phyloP scores from a whole-genome alignment of 2,329 filamentous ascomycete species.

The Claviceps quebecensis region DNA sequence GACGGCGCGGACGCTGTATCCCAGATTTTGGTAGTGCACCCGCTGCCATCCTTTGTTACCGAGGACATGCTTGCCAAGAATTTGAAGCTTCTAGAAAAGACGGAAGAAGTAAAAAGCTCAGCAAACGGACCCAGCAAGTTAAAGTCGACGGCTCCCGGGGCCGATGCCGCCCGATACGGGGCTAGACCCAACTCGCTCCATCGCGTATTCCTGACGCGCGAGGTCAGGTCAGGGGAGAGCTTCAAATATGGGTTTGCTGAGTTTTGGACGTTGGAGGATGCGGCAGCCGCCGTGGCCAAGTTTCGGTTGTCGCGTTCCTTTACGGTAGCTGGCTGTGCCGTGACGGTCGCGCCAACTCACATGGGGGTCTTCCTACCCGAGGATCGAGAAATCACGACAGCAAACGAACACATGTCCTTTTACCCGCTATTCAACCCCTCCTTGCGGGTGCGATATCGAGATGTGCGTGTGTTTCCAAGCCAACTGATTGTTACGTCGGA shows the following conservation, averaged over 20 bases:
- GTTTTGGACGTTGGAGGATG: constrained; percentile 64
- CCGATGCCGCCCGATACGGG: constrained; percentile 46
- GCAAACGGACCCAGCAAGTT: constrained; percentile 36
- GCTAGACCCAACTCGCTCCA: constrained; percentile 62
- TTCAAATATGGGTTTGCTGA: constrained; percentile 78
- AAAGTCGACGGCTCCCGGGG: constrained; percentile 44
- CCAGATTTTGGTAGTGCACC: constrained; percentile 63
- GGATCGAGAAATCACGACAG: constrained; percentile 39
- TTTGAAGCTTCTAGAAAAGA: constrained; percentile 58
- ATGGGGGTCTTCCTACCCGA: constrained; percentile 74
- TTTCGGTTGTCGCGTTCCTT: constrained; percentile 61
- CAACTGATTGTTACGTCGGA: constrained; percentile 45
- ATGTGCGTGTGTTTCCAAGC: constrained; percentile 57
- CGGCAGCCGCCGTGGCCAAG: constrained; percentile 58
- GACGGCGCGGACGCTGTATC: constrained; percentile 45
- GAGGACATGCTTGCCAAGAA: constrained; percentile 62
- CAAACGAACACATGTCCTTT: constrained; percentile 52
- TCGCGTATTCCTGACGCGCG: constrained; percentile 63
- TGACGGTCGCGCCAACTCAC: constrained; percentile 62
- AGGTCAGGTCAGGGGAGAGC: constrained; percentile 55
- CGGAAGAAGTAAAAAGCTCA: constrained; percentile 29
- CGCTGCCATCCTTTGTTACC: constrained; percentile 53
- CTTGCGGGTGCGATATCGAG: constrained; percentile 62
- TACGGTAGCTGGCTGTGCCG: constrained; percentile 60
- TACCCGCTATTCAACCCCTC: constrained; percentile 53